Conservation (phyloP, 768 basidiomycete species). For the Agaricus subrufescens region DNA sequence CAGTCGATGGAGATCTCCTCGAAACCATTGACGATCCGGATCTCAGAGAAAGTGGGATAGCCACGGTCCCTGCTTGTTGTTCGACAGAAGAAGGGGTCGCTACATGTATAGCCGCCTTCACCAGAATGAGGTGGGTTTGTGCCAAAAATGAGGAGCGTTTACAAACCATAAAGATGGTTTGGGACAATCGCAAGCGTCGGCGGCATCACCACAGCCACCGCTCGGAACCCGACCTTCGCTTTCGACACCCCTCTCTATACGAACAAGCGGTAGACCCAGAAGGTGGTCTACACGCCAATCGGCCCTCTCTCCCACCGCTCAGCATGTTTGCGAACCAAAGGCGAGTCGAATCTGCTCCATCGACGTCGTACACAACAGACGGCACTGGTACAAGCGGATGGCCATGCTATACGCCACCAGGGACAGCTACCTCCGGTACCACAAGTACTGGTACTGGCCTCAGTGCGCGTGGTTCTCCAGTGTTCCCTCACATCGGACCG, state of each 20-base stretch:
- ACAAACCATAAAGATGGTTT: constrained; percentile 51
- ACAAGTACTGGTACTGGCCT: constrained; percentile 39
- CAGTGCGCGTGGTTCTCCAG: constrained; percentile 37
- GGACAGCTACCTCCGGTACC: constrained; percentile 47
- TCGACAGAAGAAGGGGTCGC: constrained; percentile 41
- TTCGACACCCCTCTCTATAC: constrained; percentile 8
- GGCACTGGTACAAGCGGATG: constrained; percentile 46
- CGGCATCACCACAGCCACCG: constrained; percentile 20
- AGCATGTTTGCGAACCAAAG: constrained; percentile 30
- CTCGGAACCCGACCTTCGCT: constrained; percentile 12
- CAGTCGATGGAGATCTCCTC: constrained; percentile 43
- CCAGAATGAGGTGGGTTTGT: constrained; percentile 79
- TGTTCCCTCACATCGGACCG: constrained; percentile 31
- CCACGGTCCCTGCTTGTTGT: constrained; percentile 19
- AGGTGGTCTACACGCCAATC: constrained; percentile 24
- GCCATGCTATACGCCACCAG: constrained; percentile 61
- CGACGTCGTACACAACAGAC: constrained; percentile 43
- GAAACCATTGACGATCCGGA: constrained; percentile 29
- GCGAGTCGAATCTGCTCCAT: constrained; percentile 48
- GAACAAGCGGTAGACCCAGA: constrained; percentile 15
- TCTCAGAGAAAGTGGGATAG: constrained; percentile 27
- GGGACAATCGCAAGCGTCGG: constrained; percentile 39
- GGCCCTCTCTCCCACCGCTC: constrained; percentile 45
- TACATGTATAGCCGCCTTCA: constrained; percentile 69
- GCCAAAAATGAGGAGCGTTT: constrained; percentile 71